phyloP scores from a whole-genome alignment of 176 grass and related monocot species.

The Rhynchospora breviuscula region DNA sequence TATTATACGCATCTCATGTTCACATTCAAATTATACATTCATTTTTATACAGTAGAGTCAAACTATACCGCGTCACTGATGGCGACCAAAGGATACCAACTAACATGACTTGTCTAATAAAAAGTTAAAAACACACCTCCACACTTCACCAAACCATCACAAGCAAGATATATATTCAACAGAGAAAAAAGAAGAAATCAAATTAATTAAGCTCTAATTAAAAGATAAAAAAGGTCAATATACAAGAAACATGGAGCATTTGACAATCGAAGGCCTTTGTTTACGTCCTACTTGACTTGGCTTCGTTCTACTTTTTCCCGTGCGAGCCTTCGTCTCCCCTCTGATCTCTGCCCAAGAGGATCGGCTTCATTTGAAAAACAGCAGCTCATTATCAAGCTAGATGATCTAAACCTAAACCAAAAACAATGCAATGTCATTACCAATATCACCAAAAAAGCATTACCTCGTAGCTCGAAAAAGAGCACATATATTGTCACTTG shows the following conservation, averaged over 20 bases:
- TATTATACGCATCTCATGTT: background rate
- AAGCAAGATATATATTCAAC: background rate
- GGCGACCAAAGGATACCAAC: background rate
- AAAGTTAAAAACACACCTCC: background rate
- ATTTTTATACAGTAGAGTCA: background rate
- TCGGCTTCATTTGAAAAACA: background rate
- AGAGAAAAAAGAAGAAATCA: background rate
- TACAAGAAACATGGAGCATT: background rate
- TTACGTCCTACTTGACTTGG: background rate
- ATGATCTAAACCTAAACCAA: background rate
- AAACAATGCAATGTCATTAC: background rate
- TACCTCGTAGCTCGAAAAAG: background rate
- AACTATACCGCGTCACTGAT: background rate
- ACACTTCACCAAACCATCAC: background rate
- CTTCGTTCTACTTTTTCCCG: background rate
- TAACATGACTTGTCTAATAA: background rate
- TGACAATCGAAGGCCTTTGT: constrained; percentile 3
- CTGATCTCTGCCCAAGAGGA: background rate
- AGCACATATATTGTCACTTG: background rate
- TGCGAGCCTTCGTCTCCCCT: background rate
- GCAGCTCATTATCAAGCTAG: background rate
- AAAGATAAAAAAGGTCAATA: background rate
- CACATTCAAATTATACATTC: background rate
- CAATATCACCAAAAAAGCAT: background rate
- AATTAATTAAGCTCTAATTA: background rate